A percentile compares a stretch with the other conserved stretches of the same genome.
These are phyloP conservation scores for Cystobasidium tubakii DNA, from an alignment of 768 basidiomycete species.

Conservation along the genomic window DNA sequence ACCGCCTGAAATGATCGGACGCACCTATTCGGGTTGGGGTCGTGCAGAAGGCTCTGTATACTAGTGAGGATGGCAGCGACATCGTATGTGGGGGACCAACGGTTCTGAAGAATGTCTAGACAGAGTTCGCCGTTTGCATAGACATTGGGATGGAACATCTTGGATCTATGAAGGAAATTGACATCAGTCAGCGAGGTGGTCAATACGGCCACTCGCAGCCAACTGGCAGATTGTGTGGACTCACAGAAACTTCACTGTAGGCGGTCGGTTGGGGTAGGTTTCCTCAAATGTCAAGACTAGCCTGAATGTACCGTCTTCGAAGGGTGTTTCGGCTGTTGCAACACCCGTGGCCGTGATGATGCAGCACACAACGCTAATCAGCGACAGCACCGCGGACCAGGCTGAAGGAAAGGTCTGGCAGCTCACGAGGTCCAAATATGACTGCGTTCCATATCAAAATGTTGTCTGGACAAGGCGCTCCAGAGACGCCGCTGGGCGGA, in stretches of 20 bases:
- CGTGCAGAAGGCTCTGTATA: constrained; percentile 90
- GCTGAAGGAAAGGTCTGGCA: neutral
- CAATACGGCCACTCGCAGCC: no score
- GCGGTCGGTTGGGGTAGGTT: constrained; percentile 96
- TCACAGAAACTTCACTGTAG: constrained; percentile 88
- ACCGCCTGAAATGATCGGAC: constrained; percentile 43
- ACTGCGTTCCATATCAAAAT: constrained; percentile 99
- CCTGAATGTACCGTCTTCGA: constrained; percentile 98
- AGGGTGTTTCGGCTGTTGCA: constrained; percentile 88
- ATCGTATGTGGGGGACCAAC: constrained; percentile 98
- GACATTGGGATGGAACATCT: constrained; percentile 98
- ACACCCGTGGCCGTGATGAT: neutral
- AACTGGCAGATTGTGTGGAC: no score
- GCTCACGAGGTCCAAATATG: constrained; percentile 92
- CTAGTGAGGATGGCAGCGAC: constrained; percentile 96
- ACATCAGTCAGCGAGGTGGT: neutral
- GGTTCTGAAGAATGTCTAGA: constrained; percentile 94
- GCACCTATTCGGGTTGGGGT: constrained; percentile 83
- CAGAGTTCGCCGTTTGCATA: constrained; percentile 98
- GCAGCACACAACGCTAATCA: neutral
- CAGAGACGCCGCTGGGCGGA: constrained; percentile 91
- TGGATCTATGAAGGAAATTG: constrained; percentile 31
- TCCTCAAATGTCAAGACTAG: constrained; percentile 92
- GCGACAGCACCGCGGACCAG: neutral
- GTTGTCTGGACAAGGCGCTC: constrained; percentile 94